A percentile compares a stretch with the other conserved stretches of the same genome.
Conservation (phyloP, 2,329 filamentous ascomycete genomes). For the Sporothrix schenckii region DNA sequence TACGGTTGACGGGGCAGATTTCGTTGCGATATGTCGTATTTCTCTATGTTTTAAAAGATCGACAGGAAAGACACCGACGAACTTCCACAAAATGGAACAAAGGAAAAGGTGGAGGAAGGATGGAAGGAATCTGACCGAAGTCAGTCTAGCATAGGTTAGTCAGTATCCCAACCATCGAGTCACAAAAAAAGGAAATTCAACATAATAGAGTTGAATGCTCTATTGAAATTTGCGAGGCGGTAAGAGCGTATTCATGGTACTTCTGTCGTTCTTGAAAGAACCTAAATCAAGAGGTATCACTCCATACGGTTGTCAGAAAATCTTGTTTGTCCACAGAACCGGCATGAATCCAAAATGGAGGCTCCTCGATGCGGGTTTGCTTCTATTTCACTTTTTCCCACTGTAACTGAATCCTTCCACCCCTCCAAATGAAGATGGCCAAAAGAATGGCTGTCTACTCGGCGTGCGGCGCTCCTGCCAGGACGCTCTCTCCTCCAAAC, state of each 20-base stretch:
- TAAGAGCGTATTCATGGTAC: not conserved
- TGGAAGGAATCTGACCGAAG: not conserved
- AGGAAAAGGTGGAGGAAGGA: not conserved
- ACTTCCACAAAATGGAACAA: not conserved
- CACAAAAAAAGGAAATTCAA: not conserved
- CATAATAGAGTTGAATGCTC: not conserved
- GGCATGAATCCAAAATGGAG: not conserved
- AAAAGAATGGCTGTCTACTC: no score
- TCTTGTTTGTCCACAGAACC: no score
- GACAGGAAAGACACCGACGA: not conserved
- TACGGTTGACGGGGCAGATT: not conserved
- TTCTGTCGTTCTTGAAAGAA: not conserved
- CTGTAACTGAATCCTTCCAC: not conserved
- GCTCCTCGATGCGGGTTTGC: not conserved
- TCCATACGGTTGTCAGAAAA: no score
- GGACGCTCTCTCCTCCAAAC: not conserved
- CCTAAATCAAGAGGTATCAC: not conserved
- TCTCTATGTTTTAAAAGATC: not conserved
- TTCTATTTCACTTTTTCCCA: not conserved
- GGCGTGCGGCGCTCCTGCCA: not conserved
- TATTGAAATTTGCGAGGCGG: no score
- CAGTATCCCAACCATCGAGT: not conserved
- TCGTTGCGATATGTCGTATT: not conserved
- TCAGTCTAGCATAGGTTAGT: no score
- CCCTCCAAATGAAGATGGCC: not conserved